phyloP scores from a whole-genome alignment of 768 basidiomycete species.

The Lentinula aciculospora region DNA sequence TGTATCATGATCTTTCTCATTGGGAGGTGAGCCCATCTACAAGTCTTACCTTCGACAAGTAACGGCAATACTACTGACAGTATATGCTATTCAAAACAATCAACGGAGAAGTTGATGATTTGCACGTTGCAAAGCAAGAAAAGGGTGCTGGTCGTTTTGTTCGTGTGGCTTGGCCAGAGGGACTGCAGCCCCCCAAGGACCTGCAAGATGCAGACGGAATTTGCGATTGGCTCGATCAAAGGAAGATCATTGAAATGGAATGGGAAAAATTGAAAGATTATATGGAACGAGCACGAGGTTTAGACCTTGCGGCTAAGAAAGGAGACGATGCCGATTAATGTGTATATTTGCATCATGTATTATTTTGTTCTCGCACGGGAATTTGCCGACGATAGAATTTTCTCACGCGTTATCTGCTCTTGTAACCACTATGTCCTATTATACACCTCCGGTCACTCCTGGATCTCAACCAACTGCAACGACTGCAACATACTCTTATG shows the following conservation, averaged over 20 bases:
- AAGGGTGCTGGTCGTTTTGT: slow-evolving; percentile 39
- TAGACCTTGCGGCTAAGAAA: slow-evolving; percentile 47
- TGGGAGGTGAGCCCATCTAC: slow-evolving; percentile 62
- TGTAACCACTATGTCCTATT: slow-evolving; percentile 10
- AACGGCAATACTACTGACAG: slow-evolving; percentile 28
- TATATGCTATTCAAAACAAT: slow-evolving; percentile 60
- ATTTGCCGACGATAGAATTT: neutral
- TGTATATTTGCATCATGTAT: neutral
- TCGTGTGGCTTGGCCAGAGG: slow-evolving; percentile 50
- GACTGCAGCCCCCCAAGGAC: slow-evolving; percentile 58
- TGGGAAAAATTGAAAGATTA: slow-evolving; percentile 68
- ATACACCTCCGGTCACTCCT: slow-evolving; percentile 5
- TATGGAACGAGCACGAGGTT: slow-evolving; percentile 67
- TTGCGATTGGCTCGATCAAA: slow-evolving; percentile 75
- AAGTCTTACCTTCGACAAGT: slow-evolving; percentile 10
- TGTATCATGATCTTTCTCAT: slow-evolving; percentile 70
- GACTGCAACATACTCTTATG: slow-evolving; percentile 60
- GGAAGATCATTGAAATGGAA: slow-evolving; percentile 59
- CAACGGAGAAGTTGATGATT: slow-evolving; percentile 49
- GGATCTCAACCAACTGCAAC: slow-evolving; percentile 20
- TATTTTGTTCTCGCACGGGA: neutral
- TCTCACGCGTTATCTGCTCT: neutral
- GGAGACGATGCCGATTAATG: slow-evolving; percentile 30
- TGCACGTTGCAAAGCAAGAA: slow-evolving; percentile 31
- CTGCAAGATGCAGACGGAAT: slow-evolving; percentile 70